phyloP scores from a whole-genome alignment of 306 rosid genomes.

The Alnus rubra region DNA sequence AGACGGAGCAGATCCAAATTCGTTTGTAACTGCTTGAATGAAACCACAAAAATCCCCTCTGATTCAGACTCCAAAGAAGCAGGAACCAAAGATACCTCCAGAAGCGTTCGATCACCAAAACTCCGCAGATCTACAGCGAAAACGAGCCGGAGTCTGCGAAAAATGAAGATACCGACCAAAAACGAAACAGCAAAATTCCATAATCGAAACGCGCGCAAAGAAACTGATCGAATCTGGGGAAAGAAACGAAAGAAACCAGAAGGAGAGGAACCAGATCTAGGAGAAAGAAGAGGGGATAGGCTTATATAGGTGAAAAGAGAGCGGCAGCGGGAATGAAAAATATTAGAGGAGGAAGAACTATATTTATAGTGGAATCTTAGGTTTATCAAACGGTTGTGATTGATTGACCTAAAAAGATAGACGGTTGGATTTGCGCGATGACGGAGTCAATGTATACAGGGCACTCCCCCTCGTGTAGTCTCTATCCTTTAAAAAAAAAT shows the following conservation, averaged over 20 bases:
- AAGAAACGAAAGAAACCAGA: background rate
- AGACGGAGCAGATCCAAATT: background rate
- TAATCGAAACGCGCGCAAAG: background rate
- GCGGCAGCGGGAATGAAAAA: background rate
- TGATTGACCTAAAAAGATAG: background rate
- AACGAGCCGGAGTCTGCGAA: background rate
- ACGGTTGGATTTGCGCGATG: background rate
- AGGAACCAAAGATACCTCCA: background rate
- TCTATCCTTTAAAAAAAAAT: too few relatives aligned
- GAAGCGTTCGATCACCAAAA: background rate
- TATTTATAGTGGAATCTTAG: background rate
- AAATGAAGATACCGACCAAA: too few relatives aligned
- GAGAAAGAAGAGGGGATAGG: too few relatives aligned
- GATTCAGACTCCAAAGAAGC: background rate
- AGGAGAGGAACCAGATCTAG: background rate
- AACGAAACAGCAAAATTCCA: background rate
- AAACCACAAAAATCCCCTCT: background rate
- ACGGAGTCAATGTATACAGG: background rate
- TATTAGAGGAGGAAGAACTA: too few relatives aligned
- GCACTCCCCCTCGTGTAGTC: too few relatives aligned
- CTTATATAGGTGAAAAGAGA: background rate
- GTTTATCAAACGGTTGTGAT: constrained; percentile 16
- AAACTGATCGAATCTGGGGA: background rate
- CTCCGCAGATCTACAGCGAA: background rate
- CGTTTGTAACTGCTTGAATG: background rate